Evolutionary conservation across 75 land plant genomes (phyloP), one percentile per base, ranked within the genome.

Genomic region (Sequoia sempervirens): DNA sequence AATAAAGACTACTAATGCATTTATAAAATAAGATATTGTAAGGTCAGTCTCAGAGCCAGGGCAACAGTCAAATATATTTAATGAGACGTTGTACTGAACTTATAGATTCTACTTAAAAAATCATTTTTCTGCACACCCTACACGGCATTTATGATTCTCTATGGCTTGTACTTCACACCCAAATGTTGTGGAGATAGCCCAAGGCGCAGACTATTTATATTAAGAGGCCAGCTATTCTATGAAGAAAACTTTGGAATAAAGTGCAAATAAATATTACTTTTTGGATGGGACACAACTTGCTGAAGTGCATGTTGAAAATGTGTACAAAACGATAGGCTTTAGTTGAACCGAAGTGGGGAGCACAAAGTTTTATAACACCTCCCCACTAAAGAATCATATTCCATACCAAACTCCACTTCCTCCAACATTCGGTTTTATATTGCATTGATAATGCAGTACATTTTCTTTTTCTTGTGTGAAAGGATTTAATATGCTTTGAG

Each of bases 371-470:
- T 0, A 68, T 30, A 7, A 23, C 28, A 28, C 2, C 23, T n/a
- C 34, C 28, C 11, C 32, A n/a, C 28, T n/a, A 30, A 68, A 68
- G n/a, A n/a, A 30, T n/a, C 30, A 68, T 30, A 68, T 10, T 10
- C 72, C 11, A 68, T 34, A 68, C 72, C 72, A 68, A 68, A 68
- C 72, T 28, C 72, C 72, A 68, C 72, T 68, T 68, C 34, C 72
- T 68, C 34, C 5, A 64, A 68, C n/a, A 28, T n/a, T 30, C 30
- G 61, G 23, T 56, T 17, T 56, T 56, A 17, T 56, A 20, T 20
- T 40, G 36, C 36, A 34, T 34, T 20, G 23, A 18, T 20, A 56
- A 56, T 20, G 23, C 23, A 4, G 5, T 56, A 3, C 61, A 56
- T 2, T 20, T 56, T 56, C 61, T 5, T 56, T 18, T 56, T 56